Conservation (phyloP, 179 eudicot species). For the Carnegiea gigantea region DNA sequence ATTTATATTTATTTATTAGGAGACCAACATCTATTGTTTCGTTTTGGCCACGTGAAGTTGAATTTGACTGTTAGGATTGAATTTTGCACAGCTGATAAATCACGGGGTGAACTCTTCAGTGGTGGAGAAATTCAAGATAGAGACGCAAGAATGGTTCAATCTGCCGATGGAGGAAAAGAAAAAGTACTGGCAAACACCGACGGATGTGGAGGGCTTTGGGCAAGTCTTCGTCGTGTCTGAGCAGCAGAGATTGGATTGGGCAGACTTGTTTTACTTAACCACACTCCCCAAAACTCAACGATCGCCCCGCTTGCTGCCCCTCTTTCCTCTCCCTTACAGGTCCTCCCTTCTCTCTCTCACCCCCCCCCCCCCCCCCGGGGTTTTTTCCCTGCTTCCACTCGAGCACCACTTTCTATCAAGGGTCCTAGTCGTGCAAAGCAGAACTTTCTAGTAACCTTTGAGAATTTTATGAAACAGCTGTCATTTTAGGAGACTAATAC, state of each 20-base stretch:
- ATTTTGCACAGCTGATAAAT: slow-evolving; percentile 37
- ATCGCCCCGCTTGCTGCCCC: slow-evolving; percentile 44
- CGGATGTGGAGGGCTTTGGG: slow-evolving; percentile 63
- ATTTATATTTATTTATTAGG: too few species aligned
- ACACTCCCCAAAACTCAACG: slow-evolving; percentile 37
- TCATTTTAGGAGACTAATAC: too few species aligned
- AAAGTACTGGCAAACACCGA: slow-evolving; percentile 46
- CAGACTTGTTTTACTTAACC: slow-evolving; percentile 39
- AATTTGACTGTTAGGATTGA: too few species aligned
- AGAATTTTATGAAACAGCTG: too few species aligned
- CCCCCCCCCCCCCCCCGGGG: too few species aligned
- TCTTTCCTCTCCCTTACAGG: slow-evolving; percentile 49
- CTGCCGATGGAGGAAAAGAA: slow-evolving; percentile 53
- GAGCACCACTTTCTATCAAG: too few species aligned
- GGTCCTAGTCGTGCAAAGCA: too few species aligned
- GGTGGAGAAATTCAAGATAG: slow-evolving; percentile 44
- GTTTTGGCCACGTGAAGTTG: too few species aligned
- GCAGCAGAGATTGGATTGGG: slow-evolving; percentile 63
- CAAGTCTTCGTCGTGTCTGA: slow-evolving; percentile 51
- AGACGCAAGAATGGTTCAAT: slow-evolving; percentile 39
- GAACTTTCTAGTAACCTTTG: too few species aligned
- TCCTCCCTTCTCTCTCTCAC: not conserved
- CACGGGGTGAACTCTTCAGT: slow-evolving; percentile 46
- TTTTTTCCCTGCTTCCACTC: too few species aligned
- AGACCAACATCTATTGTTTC: too few species aligned